These are phyloP conservation scores for Vinca minor DNA, from an alignment of 257 asterid genomes.

Conservation along the genomic window DNA sequence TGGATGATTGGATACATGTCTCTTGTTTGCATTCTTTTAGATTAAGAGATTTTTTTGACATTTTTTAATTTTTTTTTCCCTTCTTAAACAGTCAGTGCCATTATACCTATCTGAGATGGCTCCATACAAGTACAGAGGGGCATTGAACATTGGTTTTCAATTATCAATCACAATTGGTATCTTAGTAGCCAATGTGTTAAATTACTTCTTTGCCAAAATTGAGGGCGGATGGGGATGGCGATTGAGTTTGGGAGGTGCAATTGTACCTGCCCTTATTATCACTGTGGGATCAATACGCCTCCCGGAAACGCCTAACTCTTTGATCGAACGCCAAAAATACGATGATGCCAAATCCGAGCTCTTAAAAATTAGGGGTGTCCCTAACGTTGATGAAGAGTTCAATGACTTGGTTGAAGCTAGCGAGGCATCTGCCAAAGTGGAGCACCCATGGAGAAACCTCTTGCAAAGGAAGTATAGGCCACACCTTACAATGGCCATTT, in stretches of 20 bases:
- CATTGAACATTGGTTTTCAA: slow-evolving; percentile 52
- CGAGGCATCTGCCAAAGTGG: slow-evolving; percentile 47
- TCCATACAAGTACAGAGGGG: slow-evolving; percentile 55
- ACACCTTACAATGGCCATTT: slow-evolving; percentile 65
- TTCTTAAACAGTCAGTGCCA: slow-evolving; percentile 47
- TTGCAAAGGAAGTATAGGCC: slow-evolving; percentile 58
- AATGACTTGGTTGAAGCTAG: slow-evolving; percentile 58
- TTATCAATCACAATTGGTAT: slow-evolving; percentile 46
- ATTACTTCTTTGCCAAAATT: slow-evolving; percentile 49
- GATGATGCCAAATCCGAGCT: slow-evolving; percentile 45
- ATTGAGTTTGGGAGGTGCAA: slow-evolving; percentile 74
- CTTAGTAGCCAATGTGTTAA: slow-evolving; percentile 40
- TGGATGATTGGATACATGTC: too few relatives aligned
- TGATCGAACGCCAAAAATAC: slow-evolving; percentile 60
- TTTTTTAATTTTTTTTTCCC: too few relatives aligned
- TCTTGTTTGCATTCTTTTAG: too few relatives aligned
- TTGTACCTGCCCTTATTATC: slow-evolving; percentile 72
- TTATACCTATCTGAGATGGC: slow-evolving; percentile 66
- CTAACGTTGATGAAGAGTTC: slow-evolving; percentile 61
- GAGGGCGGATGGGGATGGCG: slow-evolving; percentile 65
- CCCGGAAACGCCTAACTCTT: slow-evolving; percentile 79
- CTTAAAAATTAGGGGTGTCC: slow-evolving; percentile 43
- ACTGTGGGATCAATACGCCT: slow-evolving; percentile 62
- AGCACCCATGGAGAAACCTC: slow-evolving; percentile 69
- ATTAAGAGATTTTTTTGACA: neutral